Conservation (phyloP, 1,139 yeast genomes). For the Scheffersomyces illinoinensis region DNA sequence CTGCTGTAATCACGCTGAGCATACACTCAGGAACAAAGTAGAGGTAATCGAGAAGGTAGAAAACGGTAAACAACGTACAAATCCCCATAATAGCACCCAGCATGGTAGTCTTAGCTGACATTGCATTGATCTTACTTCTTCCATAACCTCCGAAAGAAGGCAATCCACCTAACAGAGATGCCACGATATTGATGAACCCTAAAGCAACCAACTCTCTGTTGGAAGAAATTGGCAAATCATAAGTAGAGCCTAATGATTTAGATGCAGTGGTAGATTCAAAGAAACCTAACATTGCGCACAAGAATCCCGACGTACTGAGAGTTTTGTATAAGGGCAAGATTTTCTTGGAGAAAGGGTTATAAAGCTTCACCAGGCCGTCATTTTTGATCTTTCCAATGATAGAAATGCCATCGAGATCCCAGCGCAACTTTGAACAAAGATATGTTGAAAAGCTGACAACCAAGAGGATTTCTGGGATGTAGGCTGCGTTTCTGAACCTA, state of each 20-base stretch:
- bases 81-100: conserved; percentile 82
- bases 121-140: conserved; percentile 82
- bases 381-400: conserved; percentile 67
- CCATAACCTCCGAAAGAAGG: conserved; percentile 98
- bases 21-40: conserved; percentile 81
- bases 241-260: conserved; percentile 69
- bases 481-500: conserved; percentile 36
- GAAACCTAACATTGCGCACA: conserved; percentile 86
- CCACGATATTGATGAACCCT: conserved; percentile 71
- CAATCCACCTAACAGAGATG: conserved; percentile 72
- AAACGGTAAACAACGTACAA: conserved; percentile 65
- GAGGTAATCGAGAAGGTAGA: conserved; percentile 60
- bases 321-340: conserved; percentile 37
- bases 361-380: conserved; percentile 23
- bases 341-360: conserved; percentile 33
- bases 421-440: conserved; percentile 52
- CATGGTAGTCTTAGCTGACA: conserved; percentile 82
- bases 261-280: conserved; percentile 95
- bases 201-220: conserved; percentile 80
- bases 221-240: conserved; percentile 67
- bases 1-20: conserved; percentile 76
- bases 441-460: conserved; percentile 67
- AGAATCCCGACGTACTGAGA: conserved; percentile 60
- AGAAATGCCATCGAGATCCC: conserved; percentile 61
- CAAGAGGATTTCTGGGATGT: conserved; percentile 80